phyloP scores from a whole-genome alignment of 2,329 filamentous ascomycete species.

The Diatrype stigma region DNA sequence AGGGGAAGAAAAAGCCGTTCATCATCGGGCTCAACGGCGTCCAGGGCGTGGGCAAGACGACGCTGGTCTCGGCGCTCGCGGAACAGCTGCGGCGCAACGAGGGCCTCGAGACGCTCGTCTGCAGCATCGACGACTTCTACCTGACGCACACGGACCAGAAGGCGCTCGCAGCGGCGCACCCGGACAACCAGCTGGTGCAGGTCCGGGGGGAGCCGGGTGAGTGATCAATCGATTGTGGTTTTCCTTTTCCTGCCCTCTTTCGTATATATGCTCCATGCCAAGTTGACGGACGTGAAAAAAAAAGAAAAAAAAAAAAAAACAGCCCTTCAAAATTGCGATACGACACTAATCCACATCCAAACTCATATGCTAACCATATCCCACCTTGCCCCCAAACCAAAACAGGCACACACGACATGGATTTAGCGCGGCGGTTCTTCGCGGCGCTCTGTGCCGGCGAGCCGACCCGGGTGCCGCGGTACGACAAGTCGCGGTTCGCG shows the following conservation, averaged over 20 bases:
- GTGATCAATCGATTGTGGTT: too few species aligned
- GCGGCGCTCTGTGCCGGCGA: slow-evolving; percentile 46
- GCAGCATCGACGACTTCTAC: slow-evolving; percentile 90
- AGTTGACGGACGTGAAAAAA: too few species aligned
- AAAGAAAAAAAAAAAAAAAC: too few species aligned
- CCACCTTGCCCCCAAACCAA: background rate
- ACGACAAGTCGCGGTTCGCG: slow-evolving; percentile 76
- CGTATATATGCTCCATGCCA: too few species aligned
- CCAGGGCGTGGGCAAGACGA: slow-evolving; percentile 90
- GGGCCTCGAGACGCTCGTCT: slow-evolving; percentile 61
- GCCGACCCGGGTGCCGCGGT: slow-evolving; percentile 61
- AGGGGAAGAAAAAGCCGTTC: slow-evolving; percentile 55
- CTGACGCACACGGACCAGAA: slow-evolving; percentile 66
- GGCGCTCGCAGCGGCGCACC: slow-evolving; percentile 59
- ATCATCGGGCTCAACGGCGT: slow-evolving; percentile 87
- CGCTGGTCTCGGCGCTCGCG: slow-evolving; percentile 67
- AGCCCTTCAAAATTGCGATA: too few species aligned
- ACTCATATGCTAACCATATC: background rate
- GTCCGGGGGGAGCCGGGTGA: slow-evolving; percentile 77
- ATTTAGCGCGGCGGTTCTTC: slow-evolving; percentile 62
- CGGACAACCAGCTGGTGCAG: slow-evolving; percentile 71
- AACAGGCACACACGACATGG: slow-evolving; percentile 64
- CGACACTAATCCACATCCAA: slow-evolving; percentile 5
- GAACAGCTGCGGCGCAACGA: slow-evolving; percentile 53
- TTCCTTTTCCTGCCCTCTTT: slow-evolving; percentile 6